These are phyloP conservation scores for Paraphaeosphaeria minitans DNA, from an alignment of 2,329 filamentous ascomycete species.

Conservation along the genomic window DNA sequence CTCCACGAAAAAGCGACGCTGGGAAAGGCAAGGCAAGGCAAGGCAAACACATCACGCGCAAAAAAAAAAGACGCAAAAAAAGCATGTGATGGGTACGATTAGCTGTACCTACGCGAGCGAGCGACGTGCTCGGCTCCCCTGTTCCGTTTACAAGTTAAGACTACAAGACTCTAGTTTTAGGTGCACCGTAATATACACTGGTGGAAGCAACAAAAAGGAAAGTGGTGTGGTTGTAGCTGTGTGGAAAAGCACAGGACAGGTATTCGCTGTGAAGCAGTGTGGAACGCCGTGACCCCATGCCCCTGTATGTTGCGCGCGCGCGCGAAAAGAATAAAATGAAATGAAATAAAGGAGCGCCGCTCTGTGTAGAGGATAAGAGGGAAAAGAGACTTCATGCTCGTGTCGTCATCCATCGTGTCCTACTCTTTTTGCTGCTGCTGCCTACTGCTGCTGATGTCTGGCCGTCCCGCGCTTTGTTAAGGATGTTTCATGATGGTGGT, in stretches of 20 bases:
- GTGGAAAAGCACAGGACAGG: conserved; percentile 1
- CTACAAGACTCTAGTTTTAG: conserved; percentile 2
- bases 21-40: not conserved
- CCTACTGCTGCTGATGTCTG: not conserved
- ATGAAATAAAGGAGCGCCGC: too few relatives aligned
- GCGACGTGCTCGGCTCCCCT: not conserved
- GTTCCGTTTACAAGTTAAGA: conserved; percentile 8
- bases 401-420: conserved; percentile 6
- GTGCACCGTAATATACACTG: not conserved
- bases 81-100: not conserved
- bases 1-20: too few relatives aligned
- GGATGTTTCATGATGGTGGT: not conserved
- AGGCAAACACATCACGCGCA: not conserved
- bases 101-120: not conserved
- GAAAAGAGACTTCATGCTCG: conserved; percentile 4
- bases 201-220: not conserved
- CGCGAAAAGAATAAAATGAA: too few relatives aligned
- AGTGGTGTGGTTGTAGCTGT: not conserved
- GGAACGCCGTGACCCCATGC: not conserved
- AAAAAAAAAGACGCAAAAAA: not conserved
- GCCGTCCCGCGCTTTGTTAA: not conserved
- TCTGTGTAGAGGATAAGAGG: not conserved
- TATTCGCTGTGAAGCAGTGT: conserved; percentile 1
- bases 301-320: not conserved
- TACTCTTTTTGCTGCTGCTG: not conserved